A percentile compares a stretch with the other conserved stretches of the same genome.
These are phyloP conservation scores for Botrytis paeoniae DNA, from an alignment of 2,329 filamentous ascomycete species.

Conservation along the genomic window DNA sequence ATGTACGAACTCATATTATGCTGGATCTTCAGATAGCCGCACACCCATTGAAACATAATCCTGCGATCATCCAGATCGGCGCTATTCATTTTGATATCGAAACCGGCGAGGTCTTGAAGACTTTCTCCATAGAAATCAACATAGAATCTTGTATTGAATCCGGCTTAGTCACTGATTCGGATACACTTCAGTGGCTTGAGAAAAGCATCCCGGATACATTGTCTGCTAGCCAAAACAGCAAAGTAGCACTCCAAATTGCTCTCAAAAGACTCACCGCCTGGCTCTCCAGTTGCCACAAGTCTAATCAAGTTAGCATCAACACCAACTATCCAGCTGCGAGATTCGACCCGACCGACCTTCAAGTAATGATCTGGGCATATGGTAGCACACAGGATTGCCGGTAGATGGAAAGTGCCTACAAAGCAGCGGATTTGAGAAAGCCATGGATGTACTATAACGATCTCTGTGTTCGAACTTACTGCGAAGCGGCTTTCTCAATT, in stretches of 20 bases:
- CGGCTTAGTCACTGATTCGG: not conserved
- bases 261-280: not conserved
- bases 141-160: not conserved
- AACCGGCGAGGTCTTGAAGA: not conserved
- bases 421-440: not conserved
- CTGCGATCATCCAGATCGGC: slow-evolving; percentile 11
- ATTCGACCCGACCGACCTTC: slow-evolving; percentile 1
- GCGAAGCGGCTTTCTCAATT: slow-evolving; percentile 8
- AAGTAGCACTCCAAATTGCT: not conserved
- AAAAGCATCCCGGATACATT: not conserved
- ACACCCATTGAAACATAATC: not conserved
- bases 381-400: slow-evolving; percentile 6
- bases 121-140: not conserved
- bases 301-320: not conserved
- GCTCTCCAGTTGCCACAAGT: not conserved
- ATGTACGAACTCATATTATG: slow-evolving; percentile 8
- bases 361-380: slow-evolving; percentile 9
- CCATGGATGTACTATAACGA: not conserved
- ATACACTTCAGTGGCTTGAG: slow-evolving; percentile 7
- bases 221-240: slow-evolving; percentile 3
- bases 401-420: slow-evolving; percentile 4
- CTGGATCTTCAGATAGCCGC: slow-evolving; percentile 14
- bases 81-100: slow-evolving; percentile 12
- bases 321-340: not conserved
- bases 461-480: slow-evolving; percentile 1